These are phyloP conservation scores for Penicillium alfredii DNA, from an alignment of 495 filamentous ascomycete species.

Conservation along the genomic window DNA sequence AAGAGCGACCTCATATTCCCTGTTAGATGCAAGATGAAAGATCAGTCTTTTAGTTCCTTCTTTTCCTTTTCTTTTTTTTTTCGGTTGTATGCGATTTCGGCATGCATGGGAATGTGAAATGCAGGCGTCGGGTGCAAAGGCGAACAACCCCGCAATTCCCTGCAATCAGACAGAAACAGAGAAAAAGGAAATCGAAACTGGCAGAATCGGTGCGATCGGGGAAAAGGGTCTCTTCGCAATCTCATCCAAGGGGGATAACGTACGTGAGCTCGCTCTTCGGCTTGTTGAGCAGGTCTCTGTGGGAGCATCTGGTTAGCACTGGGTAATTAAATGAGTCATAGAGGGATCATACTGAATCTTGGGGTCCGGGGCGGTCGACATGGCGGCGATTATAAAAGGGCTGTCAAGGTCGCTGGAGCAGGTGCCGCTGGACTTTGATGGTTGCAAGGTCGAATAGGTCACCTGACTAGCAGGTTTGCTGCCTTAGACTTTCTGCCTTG, in stretches of 20 bases:
- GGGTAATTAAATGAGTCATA: constrained; percentile 13
- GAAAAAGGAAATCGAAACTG: constrained; percentile 7
- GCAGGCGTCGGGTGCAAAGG: constrained; percentile 5
- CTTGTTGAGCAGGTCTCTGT: constrained; percentile 75
- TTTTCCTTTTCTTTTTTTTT: no score
- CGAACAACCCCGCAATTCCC: constrained; percentile 8
- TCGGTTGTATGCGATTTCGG: no score
- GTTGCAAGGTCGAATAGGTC: no score
- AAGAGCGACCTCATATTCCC: constrained; percentile 82
- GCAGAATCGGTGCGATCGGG: no score
- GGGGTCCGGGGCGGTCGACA: constrained; percentile 55
- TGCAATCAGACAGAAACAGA: constrained; percentile 7
- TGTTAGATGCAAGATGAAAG: constrained; percentile 26
- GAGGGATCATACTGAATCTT: constrained; percentile 65
- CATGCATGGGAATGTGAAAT: constrained; percentile 9
- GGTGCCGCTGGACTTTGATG: no score
- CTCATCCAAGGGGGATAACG: constrained; percentile 25
- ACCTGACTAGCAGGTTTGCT: constrained; percentile 1
- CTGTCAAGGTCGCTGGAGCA: constrained; percentile 3
- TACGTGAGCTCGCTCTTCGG: constrained; percentile 77
- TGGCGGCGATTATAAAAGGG: constrained; percentile 41
- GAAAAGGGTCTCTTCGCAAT: no score
- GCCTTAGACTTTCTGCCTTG: constrained; percentile 6
- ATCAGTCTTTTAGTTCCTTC: constrained; percentile 17
- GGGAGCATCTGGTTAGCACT: constrained; percentile 11